Evolutionary conservation across 768 basidiomycete genomes (phyloP).

Genomic region (Suillus variegatus): DNA sequence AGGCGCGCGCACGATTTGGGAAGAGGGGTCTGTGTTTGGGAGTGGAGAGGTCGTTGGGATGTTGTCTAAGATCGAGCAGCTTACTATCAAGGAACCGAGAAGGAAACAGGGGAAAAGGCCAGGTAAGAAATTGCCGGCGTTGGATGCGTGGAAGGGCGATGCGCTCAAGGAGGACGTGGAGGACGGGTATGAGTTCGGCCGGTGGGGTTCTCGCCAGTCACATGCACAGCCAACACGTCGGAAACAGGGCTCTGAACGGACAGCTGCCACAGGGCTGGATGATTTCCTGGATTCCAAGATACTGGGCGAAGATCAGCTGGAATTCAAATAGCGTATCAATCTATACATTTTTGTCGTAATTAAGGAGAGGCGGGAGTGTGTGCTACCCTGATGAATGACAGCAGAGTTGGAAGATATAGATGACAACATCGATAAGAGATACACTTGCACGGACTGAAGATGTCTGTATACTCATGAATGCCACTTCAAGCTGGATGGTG

Average conservation of each 20-base stretch:
- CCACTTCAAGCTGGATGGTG: neutral
- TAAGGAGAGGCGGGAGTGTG: neutral
- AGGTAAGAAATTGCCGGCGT: constrained; percentile 25
- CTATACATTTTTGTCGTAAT: constrained; percentile 3
- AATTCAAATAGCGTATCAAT: neutral
- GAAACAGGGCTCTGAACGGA: neutral
- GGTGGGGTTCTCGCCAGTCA: constrained; percentile 35
- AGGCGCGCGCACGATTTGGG: constrained; percentile 52
- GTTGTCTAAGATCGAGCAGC: constrained; percentile 52
- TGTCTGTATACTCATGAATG: neutral
- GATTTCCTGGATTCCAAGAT: neutral
- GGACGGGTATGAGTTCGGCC: constrained; percentile 52
- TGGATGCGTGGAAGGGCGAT: constrained; percentile 45
- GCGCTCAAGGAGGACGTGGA: constrained; percentile 26
- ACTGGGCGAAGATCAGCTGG: neutral
- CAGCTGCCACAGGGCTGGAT: neutral
- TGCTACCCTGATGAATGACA: constrained; percentile 1
- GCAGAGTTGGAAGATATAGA: neutral
- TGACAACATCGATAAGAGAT: neutral
- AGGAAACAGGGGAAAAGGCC: constrained; percentile 20
- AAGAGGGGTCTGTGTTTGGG: constrained; percentile 46
- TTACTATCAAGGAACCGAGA: constrained; percentile 30
- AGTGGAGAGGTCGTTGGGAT: constrained; percentile 53
- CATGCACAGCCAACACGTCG: neutral
- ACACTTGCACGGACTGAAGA: neutral